Evolutionary conservation across 140 eudicot species (phyloP), one percentile per base, ranked within the genome.

Genomic region (Flaveria floridana): DNA sequence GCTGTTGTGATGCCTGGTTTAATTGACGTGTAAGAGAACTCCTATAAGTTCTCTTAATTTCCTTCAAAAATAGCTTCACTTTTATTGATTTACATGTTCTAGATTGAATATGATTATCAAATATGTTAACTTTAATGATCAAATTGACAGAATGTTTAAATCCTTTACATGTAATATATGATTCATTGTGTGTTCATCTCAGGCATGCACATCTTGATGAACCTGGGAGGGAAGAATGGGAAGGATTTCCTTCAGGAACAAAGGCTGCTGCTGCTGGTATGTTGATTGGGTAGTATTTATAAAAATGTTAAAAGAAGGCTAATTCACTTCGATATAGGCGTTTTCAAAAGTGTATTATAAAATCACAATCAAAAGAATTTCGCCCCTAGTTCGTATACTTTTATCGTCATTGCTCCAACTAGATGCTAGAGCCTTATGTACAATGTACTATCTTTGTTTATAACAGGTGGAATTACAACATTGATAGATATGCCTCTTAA

Each of bases 1-100:
- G 96, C 99, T 66, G 99, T 94, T 82, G 82, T 94, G 82, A 94
- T 94, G 97, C 99, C 99, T 66, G 99, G 99, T 70, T 81, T 94
- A 71, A 85, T 94, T 58, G 99, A 94, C 39, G 99, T 88, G 99
- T 94, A 88, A 88, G 99, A 82, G 42, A 25, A 42, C 25, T 13
- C 6, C 46, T 18, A 76, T 68, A 47, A 34, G 37, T 46, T 26
- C 4, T 62, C 50, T 70, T 76, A 25, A 71, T n/a, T 34, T 71
- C 69, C 19, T 41, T 19, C 15, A 46, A 50, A 18, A 55, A 7
- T 3, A 44, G 20, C n/a, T 37, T 62, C 57, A 20, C 16, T 53
- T 3, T 14, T 10, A 13, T 1, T 46, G 7, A 30, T 50, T 3
- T 57, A 57, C 62, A 59, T 55, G 62, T 12, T 72, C 21, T 63